Evolutionary conservation across 352 stramenopile genomes (phyloP).

Genomic region (Phytopythium chamaehyphon): DNA sequence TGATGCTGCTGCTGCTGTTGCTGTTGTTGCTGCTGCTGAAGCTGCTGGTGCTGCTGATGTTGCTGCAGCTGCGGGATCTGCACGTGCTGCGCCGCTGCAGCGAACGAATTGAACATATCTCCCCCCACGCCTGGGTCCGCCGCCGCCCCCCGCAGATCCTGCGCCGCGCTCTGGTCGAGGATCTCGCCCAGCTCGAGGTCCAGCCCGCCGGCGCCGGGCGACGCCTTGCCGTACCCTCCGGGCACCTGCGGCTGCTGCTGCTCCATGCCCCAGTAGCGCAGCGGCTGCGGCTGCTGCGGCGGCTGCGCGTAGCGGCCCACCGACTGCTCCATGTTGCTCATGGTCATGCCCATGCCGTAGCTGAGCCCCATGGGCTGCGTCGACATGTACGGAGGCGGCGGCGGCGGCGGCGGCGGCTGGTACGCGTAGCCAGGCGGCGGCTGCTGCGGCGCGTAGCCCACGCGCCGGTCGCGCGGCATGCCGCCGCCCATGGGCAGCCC

Average conservation of each 20-base stretch:
- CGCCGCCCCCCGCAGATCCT: background rate
- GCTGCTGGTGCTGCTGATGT: background rate
- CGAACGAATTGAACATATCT: slow-evolving; percentile 2
- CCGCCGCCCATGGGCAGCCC: background rate
- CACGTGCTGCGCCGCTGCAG: slow-evolving; percentile 1
- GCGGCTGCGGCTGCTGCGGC: slow-evolving; percentile 9
- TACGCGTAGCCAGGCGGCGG: background rate
- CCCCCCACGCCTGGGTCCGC: background rate
- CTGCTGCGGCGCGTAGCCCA: slow-evolving; percentile 2
- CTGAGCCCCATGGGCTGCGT: slow-evolving; percentile 2
- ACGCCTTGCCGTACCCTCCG: background rate
- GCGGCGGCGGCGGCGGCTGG: background rate
- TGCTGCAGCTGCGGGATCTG: too few relatives aligned
- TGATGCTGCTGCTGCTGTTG: background rate
- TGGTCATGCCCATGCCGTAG: slow-evolving; percentile 16
- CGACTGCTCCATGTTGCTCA: slow-evolving; percentile 24
- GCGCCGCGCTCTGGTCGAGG: slow-evolving; percentile 11
- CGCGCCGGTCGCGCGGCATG: slow-evolving; percentile 1
- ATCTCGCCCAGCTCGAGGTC: slow-evolving; percentile 44
- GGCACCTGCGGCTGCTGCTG: slow-evolving; percentile 8
- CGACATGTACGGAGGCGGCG: background rate
- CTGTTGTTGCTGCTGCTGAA: too few relatives aligned
- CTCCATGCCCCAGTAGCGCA: slow-evolving; percentile 25
- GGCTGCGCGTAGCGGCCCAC: slow-evolving; percentile 16
- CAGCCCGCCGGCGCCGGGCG: slow-evolving; percentile 6